Base-by-base conservation (phyloP, 2,329 filamentous ascomycete species). In the Tolypocladium tropicale region DNA sequence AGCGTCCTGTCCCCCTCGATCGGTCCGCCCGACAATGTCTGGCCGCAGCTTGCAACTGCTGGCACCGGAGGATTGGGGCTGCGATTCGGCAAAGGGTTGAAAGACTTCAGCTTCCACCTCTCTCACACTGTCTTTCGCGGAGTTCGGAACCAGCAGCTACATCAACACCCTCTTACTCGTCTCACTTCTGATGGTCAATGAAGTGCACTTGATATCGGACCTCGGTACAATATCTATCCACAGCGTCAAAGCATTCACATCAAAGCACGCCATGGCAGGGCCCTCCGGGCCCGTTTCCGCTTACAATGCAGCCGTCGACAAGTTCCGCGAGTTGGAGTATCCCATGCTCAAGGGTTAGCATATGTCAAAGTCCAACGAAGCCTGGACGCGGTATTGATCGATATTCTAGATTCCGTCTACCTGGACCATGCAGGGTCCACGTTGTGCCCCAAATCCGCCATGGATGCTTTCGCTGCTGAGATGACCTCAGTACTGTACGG, bases 381-480 rank as follows among this genome's bases (percentile, higher is more conserved):
- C 14, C 33, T 23, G 32, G 16, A 7, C 2, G 7, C 23, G 6
- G 9, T 34, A 6, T 46, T 52, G 46, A 50, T 30, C 5, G 41
- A 10, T 23, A 23, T 3, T 10, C 33, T 55, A 93, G 89, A 81
- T 54, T 83, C 83, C 11, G 78, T 85, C 51, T 97, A 96, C 69
- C 85, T 97, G 56, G 93, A 97, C 64, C 92, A 97, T 86, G 91
- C 91, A 0, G 93, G 91, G n/a, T 89, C 90, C n/a, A 93, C 92
- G 0, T 76, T 88, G 1, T 90, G 88, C 67, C 78, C 90, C 46
- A 93, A 88, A 69, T 91, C 89, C 33, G 73, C 94, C 28, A 85
- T 97, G 70, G 87, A 93, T 61, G 77, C 75, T 28, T 96, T 95
- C 71, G 83, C 89, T 10, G 70, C 74, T n/a, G 89, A 94, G 58